Conservation (phyloP, 352 stramenopile species). For the Globisporangium perplexum region DNA sequence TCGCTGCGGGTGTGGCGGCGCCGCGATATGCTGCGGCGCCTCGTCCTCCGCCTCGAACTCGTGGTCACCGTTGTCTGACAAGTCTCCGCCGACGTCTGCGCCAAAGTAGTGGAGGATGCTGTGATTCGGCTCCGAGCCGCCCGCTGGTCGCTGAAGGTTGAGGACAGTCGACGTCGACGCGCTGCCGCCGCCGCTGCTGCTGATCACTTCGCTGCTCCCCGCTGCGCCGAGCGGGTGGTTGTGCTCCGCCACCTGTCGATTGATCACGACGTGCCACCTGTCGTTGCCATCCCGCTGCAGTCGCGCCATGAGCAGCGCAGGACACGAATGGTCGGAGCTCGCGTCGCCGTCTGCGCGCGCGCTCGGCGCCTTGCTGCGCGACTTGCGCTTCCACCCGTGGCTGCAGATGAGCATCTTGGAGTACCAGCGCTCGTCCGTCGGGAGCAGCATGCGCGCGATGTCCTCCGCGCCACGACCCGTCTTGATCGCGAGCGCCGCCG, state of each 20-base stretch:
- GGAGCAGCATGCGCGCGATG: conserved; percentile 31
- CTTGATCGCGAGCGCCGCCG: conserved; percentile 33
- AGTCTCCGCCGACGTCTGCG: neutral
- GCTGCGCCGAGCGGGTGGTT: conserved; percentile 35
- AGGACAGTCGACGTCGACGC: neutral
- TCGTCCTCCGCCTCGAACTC: neutral
- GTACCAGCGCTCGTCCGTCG: conserved; percentile 57
- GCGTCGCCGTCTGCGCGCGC: neutral
- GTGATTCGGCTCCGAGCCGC: neutral
- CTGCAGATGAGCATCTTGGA: conserved; percentile 77
- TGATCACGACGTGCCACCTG: conserved; percentile 64
- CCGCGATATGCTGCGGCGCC: neutral
- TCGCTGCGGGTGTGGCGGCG: neutral
- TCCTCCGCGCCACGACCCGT: conserved; percentile 23
- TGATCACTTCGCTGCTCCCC: too few relatives aligned
- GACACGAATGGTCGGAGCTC: conserved; percentile 23
- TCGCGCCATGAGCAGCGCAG: conserved; percentile 63
- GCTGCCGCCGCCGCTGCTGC: neutral
- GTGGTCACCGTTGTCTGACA: neutral
- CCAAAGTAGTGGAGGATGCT: conserved; percentile 2
- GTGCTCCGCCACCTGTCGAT: conserved; percentile 57
- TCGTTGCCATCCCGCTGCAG: conserved; percentile 58
- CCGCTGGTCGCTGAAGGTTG: neutral
- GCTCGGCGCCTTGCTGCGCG: conserved; percentile 29
- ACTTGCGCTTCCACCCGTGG: conserved; percentile 68